Base-by-base conservation (phyloP, 768 basidiomycete genomes). In the Kwoniella pini region DNA sequence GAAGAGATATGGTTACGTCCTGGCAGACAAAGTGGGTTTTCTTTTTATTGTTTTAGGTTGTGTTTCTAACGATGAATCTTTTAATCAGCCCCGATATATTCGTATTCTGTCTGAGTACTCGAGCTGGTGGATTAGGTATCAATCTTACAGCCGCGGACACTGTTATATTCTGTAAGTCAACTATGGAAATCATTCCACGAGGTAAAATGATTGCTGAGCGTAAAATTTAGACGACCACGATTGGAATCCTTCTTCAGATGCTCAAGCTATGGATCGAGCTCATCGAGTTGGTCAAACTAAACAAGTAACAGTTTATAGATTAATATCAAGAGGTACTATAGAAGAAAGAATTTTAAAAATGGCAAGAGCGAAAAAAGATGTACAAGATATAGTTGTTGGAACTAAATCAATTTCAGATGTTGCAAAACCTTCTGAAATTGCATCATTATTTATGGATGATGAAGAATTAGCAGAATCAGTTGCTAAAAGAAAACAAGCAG, bases 321-420 rank as follows among this genome's bases (percentile, higher is more conserved):
- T 97, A 49, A 92, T 96, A 71, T 96, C 93, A 19, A 64, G 73
- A 6, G 75, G 77, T 2, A 79, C 79, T 19, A 77, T 80, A 57
- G 79, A 99, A 75, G 95, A 99, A 79, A 90, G 96, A 2, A 99
- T 99, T 68, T 85, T 99, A 21, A 91, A 95, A 79, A 82, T 99
- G 53, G 94, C 96, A 4, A 85, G 95, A 48, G 91, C 93, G 59
- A 96, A 96, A 82, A 96, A 96, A 85, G 93, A 96, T 74, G 93
- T 98, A 4, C 96, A 98, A 86, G 96, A 99, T 70, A 95, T 97
- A 61, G 96, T 99, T 53, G 96, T 99, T 7, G 96, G 96, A 53
- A 94, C 90, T 80, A 97, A 96, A 80, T 91, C 86, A 63, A 87
- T 96, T 75, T 91, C 89, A 1, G 93, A 96, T 64, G 89, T 89